Base-by-base conservation (phyloP, 2,329 filamentous ascomycete genomes). In the Coleophoma cylindrospora region DNA sequence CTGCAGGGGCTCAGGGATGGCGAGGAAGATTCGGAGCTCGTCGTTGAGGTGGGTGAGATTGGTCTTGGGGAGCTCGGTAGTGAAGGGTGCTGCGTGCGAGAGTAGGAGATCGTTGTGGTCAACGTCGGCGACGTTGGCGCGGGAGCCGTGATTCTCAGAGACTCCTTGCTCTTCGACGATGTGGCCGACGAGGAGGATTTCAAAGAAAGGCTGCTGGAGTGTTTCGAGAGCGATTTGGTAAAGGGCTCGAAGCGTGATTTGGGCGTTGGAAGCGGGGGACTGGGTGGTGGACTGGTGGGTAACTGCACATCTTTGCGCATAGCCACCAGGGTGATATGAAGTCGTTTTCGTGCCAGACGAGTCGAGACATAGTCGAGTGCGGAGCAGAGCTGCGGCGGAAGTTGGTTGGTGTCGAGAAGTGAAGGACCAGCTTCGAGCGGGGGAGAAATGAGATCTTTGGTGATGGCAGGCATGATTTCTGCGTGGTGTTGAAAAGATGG, bases 341-440 rank as follows among this genome's bases (percentile, higher is more conserved):
- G 64, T 9, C 69, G 69, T 61, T 81, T 83, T 47, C 72, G 71
- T 12, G 78, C 74, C 19, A 86, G 71, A 17, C 76, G 72, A 54
- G 70, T 71, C 0, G 82, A 83, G 13, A 74, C 71, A 57, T 83
- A 81, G 51, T 83, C 80, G 32, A 86, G 73, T 22, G 80, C 80
- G 4, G 73, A 70, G 11, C 67, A 72, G 49, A 84, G 63, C 40
- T 73, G 70, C n/a, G 73, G 65, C 2, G 81, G 80, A n/a, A 85
- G 71, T 51, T 76, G 74, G 55, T 81, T 74, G 34, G 71, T 69
- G 57, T 83, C 77, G 52, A 83, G 74, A 49, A 84, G 70, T 17
- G 81, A 84, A 40, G 70, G 69, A 15, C 81, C 81, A 27, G 81
- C 81, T 70, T 84, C 82, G 50, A 86, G 73, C 13, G 82, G 81